Conservation (phyloP, 768 basidiomycete genomes). For the Podaxis mareebaensis region DNA sequence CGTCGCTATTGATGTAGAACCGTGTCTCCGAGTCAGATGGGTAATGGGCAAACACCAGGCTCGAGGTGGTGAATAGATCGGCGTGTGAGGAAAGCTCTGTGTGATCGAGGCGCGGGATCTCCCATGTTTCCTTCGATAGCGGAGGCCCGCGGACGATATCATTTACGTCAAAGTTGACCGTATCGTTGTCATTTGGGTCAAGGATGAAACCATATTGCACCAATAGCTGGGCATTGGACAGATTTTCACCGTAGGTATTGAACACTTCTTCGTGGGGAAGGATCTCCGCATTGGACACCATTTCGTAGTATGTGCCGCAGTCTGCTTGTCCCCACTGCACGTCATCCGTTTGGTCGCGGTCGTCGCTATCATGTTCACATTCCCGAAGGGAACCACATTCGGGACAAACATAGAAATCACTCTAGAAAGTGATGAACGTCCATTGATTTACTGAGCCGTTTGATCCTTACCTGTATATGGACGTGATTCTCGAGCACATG, state of each 20-base stretch:
- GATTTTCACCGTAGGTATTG: conserved; percentile 74
- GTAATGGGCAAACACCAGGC: conserved; percentile 21
- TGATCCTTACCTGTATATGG: conserved; percentile 63
- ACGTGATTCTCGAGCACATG: conserved; percentile 68
- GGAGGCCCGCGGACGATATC: conserved; percentile 28
- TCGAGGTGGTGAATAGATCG: conserved; percentile 18
- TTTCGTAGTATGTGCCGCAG: conserved; percentile 54
- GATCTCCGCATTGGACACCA: conserved; percentile 62
- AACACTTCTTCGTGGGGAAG: conserved; percentile 57
- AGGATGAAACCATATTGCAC: conserved; percentile 72
- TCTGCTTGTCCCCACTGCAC: conserved; percentile 15
- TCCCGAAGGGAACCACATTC: conserved; percentile 68
- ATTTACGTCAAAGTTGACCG: conserved; percentile 42
- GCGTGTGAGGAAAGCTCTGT: background rate
- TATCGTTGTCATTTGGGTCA: conserved; percentile 72
- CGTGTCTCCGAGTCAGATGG: conserved; percentile 16
- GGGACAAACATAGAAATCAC: conserved; percentile 72
- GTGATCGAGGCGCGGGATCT: background rate
- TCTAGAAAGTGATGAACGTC: conserved; percentile 39
- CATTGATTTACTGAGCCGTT: background rate
- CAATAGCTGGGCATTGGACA: conserved; percentile 67
- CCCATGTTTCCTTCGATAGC: background rate
- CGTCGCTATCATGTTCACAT: conserved; percentile 63
- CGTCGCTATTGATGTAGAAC: conserved; percentile 50
- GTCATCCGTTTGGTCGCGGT: conserved; percentile 1